Percentiles rank a stretch among this genome's conserved stretches.
Evolutionary conservation across 306 rosid genomes (phyloP).

Genomic region (Nissolia schottii): DNA sequence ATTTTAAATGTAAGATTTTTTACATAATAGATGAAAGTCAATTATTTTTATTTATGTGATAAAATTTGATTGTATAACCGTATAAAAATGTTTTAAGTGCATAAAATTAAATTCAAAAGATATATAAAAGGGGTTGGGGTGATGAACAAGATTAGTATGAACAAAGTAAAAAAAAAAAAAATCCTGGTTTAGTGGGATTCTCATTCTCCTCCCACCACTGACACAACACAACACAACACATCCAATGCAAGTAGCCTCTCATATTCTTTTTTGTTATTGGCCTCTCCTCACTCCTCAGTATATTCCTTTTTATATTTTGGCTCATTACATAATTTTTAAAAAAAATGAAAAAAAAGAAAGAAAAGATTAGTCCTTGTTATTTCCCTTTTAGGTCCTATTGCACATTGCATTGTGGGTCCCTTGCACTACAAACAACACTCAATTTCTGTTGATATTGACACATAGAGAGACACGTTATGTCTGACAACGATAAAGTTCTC

Average conservation of each 20-base stretch:
- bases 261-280: constrained; percentile 41
- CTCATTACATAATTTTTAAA: neutral
- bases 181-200: constrained; percentile 60
- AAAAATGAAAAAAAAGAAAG: neutral
- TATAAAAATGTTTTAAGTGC: no score
- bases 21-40: no score
- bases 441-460: constrained; percentile 38
- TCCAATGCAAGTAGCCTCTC: constrained; percentile 28
- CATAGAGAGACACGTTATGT: no score
- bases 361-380: neutral
- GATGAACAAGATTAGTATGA: constrained; percentile 29
- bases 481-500: constrained; percentile 23
- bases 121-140: neutral
- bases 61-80: no score
- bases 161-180: constrained; percentile 26
- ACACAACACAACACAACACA: constrained; percentile 22
- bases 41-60: no score
- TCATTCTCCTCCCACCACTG: constrained; percentile 56
- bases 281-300: neutral
- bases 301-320: neutral
- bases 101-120: no score
- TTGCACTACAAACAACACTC: constrained; percentile 32
- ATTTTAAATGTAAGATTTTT: no score
- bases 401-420: constrained; percentile 56
- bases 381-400: constrained; percentile 16